Percentiles rank a stretch among this genome's conserved stretches.
phyloP scores from a whole-genome alignment of 768 basidiomycete genomes.

The Hydnomerulius pinastri region DNA sequence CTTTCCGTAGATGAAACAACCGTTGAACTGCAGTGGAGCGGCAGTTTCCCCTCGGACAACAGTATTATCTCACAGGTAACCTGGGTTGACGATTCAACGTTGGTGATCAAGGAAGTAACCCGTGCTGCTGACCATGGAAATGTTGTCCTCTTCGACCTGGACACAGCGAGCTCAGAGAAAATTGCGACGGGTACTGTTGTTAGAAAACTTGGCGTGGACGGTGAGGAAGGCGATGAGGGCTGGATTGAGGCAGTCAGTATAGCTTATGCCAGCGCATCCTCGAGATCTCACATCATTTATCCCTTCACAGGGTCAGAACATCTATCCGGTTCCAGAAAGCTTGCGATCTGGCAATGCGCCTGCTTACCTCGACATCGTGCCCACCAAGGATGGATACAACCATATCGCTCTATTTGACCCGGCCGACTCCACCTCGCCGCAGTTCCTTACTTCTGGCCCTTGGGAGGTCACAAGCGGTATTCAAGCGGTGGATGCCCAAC shows the following conservation, averaged over 20 bases:
- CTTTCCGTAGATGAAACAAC: slow-evolving; percentile 45
- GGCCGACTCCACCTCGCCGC: slow-evolving; percentile 64
- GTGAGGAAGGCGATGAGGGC: slow-evolving; percentile 87
- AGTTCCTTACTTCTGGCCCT: slow-evolving; percentile 80
- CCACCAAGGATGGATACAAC: slow-evolving; percentile 78
- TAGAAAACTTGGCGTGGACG: slow-evolving; percentile 75
- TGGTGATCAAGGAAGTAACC: slow-evolving; percentile 87
- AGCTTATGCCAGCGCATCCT: slow-evolving; percentile 4
- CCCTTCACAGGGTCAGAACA: slow-evolving; percentile 55
- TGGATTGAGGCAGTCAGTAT: slow-evolving; percentile 87
- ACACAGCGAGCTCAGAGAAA: slow-evolving; percentile 22
- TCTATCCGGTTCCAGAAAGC: slow-evolving; percentile 53
- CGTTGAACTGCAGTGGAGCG: slow-evolving; percentile 66
- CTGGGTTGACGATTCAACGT: slow-evolving; percentile 77
- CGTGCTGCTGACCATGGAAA: slow-evolving; percentile 79
- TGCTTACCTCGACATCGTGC: slow-evolving; percentile 91
- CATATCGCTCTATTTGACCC: slow-evolving; percentile 93
- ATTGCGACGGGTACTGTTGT: slow-evolving; percentile 57
- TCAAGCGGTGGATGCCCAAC: slow-evolving; percentile 65
- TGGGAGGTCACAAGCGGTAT: slow-evolving; percentile 90
- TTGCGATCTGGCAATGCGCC: slow-evolving; percentile 45
- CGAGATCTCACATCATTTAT: slow-evolving; percentile 13
- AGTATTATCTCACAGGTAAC: slow-evolving; percentile 80
- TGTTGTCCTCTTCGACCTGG: slow-evolving; percentile 74
- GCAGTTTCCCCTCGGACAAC: slow-evolving; percentile 54